Base-by-base conservation (phyloP, 495 filamentous ascomycete species). In the Aspergillus olivimuriae region DNA sequence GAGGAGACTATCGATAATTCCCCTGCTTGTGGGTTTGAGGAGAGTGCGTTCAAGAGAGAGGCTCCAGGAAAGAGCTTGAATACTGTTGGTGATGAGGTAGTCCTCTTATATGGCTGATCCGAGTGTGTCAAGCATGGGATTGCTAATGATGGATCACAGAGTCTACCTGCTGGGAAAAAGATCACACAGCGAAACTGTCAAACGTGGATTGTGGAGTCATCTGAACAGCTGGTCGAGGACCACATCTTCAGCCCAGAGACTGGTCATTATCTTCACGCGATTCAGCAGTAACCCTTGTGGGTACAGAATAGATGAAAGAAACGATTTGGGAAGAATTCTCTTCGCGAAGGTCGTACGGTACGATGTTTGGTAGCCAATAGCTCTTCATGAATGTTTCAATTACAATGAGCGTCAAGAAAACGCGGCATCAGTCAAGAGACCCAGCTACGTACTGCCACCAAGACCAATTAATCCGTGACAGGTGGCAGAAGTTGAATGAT, bases 121-220 rank as follows among this genome's bases (percentile, higher is more conserved):
- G n/a, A n/a, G n/a, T n/a, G n/a, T n/a, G n/a, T n/a, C n/a, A n/a
- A 9, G 30, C 26, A 7, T 28, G 24, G 37, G 0, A 30, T 7
- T 23, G 4, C 37, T 39, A 1, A 19, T 22, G n/a, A 9, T 38
- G 16, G 23, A 16, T 20, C n/a, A 34, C 26, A 9, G 20, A 40
- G n/a, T 34, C 11, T 5, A 30, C n/a, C 2, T n/a, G 22, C 23
- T 12, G 36, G 48, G 11, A 52, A 24, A 17, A 55, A 34, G 37
- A 12, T 61, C 11, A 50, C 14, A 6, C 50, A 52, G 12, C 46
- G 46, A 20, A 41, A 60, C 26, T 63, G 57, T 20, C 57, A 63
- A 48, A 60, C 60, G 10, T 63, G 60, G 60, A 55, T 60, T 32
- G 46, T 63, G 3, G 60, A 60, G 34, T 52, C 59, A 16, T 56